Evolutionary conservation across 2,329 filamentous ascomycete species (phyloP).

Genomic region (Alternaria gansuensis): DNA sequence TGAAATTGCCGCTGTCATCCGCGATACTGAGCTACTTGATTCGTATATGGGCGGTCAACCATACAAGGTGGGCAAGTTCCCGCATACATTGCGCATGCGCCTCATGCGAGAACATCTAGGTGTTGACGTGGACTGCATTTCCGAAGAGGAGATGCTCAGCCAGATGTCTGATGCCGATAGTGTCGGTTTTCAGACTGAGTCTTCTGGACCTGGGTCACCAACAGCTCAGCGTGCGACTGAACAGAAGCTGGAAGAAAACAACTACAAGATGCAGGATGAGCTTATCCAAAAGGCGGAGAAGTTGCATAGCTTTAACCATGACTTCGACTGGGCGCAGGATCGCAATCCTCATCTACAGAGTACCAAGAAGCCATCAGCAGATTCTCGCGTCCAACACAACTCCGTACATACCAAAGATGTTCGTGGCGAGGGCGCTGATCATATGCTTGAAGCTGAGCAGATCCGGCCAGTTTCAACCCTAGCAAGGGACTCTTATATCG

Average conservation of each 20-base stretch:
- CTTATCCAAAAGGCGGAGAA: constrained; percentile 65
- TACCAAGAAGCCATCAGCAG: constrained; percentile 64
- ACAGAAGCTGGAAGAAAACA: constrained; percentile 53
- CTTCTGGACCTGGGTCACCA: constrained; percentile 47
- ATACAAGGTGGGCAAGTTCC: constrained; percentile 90
- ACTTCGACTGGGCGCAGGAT: constrained; percentile 70
- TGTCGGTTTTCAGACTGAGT: constrained; percentile 62
- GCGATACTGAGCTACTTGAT: constrained; percentile 91
- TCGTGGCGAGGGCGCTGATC: constrained; percentile 78
- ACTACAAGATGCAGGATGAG: constrained; percentile 62
- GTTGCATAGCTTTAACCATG: constrained; percentile 77
- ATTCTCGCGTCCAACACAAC: constrained; percentile 68
- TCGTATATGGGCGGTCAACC: constrained; percentile 90
- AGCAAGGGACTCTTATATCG: constrained; percentile 75
- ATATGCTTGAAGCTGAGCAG: constrained; percentile 64
- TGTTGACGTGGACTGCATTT: constrained; percentile 89
- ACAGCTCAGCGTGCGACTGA: constrained; percentile 49
- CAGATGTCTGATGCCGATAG: constrained; percentile 68
- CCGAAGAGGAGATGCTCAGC: constrained; percentile 48
- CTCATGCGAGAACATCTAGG: constrained; percentile 97
- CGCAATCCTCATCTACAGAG: constrained; percentile 66
- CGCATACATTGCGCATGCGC: constrained; percentile 89
- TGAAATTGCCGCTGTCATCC: constrained; percentile 86
- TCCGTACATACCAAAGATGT: constrained; percentile 76
- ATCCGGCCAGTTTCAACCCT: constrained; percentile 67